Conservation (phyloP, 2,329 filamentous ascomycete genomes). For the Purpureocillium lavendulum region DNA sequence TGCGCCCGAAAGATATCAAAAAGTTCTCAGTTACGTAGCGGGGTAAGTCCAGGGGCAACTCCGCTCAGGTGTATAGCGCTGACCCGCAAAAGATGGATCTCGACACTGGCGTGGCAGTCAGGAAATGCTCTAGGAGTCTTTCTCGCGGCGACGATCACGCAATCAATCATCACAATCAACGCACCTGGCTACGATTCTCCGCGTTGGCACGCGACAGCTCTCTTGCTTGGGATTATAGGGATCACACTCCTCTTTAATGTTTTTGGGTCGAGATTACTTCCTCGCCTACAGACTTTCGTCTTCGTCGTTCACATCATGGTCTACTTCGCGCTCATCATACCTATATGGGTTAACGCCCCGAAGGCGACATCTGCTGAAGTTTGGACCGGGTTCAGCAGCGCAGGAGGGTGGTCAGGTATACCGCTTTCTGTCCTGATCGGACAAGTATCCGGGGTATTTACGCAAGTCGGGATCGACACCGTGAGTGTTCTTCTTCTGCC, state of each 20-base stretch:
- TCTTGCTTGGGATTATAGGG: slow-evolving; percentile 6
- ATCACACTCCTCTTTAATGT: slow-evolving; percentile 5
- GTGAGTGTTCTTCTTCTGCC: slow-evolving; percentile 1
- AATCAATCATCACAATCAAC: slow-evolving; percentile 8
- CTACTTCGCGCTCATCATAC: slow-evolving; percentile 8
- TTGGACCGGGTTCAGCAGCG: slow-evolving; percentile 8
- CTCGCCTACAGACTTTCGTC: slow-evolving; percentile 7
- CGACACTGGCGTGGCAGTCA: slow-evolving; percentile 9
- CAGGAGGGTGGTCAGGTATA: slow-evolving; percentile 8
- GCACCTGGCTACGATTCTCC: slow-evolving; percentile 3
- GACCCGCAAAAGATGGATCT: slow-evolving; percentile 6
- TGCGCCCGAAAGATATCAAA: slow-evolving; percentile 4
- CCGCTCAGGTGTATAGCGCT: not conserved
- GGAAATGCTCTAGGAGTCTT: slow-evolving; percentile 9
- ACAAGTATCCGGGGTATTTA: slow-evolving; percentile 7
- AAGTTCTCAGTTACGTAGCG: slow-evolving; percentile 3
- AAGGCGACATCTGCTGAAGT: slow-evolving; percentile 5
- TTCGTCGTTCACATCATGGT: slow-evolving; percentile 8
- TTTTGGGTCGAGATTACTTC: slow-evolving; percentile 6
- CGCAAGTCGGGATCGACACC: slow-evolving; percentile 8
- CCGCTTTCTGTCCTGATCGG: slow-evolving; percentile 9
- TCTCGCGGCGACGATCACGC: slow-evolving; percentile 8
- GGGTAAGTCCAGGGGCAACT: slow-evolving; percentile 1
- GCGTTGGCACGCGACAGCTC: slow-evolving; percentile 8
- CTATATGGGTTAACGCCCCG: slow-evolving; percentile 9